Evolutionary conservation across 495 filamentous ascomycete species (phyloP).

Genomic region (Hypomontagnella monticulosa): DNA sequence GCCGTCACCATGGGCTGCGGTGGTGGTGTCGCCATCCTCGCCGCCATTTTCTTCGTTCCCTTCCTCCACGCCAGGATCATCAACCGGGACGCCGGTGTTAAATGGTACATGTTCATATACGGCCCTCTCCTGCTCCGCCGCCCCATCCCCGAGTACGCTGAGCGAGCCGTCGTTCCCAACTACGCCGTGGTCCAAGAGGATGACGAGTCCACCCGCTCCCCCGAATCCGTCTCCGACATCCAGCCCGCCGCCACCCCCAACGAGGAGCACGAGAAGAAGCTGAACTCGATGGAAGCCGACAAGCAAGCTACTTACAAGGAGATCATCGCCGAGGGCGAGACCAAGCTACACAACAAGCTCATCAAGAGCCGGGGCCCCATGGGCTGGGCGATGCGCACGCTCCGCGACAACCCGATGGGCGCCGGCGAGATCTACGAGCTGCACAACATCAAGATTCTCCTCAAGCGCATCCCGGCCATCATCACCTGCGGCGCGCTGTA

Average conservation of each 20-base stretch:
- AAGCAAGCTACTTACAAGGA: constrained; percentile 63
- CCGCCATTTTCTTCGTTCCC: constrained; percentile 69
- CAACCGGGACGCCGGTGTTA: constrained; percentile 62
- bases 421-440: constrained; percentile 72
- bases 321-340: constrained; percentile 60
- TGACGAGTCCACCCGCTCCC: constrained; percentile 28
- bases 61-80: constrained; percentile 64
- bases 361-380: constrained; percentile 66
- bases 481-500: constrained; percentile 67
- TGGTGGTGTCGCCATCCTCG: constrained; percentile 59
- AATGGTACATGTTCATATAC: constrained; percentile 62
- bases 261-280: constrained; percentile 55
- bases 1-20: constrained; percentile 65
- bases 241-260: constrained; percentile 3
- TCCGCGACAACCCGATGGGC: constrained; percentile 73
- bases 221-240: constrained; percentile 32
- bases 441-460: constrained; percentile 67
- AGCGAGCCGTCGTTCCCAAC: constrained; percentile 51
- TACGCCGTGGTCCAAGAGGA: constrained; percentile 49
- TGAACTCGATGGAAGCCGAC: constrained; percentile 51
- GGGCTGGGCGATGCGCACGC: constrained; percentile 77
- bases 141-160: constrained; percentile 51
- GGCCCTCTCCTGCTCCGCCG: constrained; percentile 65
- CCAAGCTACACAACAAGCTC: constrained; percentile 63
- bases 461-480: constrained; percentile 69